Evolutionary conservation across 1,284 basidiomycete genomes (phyloP).

Genomic region (Ustilago xerochloae): DNA sequence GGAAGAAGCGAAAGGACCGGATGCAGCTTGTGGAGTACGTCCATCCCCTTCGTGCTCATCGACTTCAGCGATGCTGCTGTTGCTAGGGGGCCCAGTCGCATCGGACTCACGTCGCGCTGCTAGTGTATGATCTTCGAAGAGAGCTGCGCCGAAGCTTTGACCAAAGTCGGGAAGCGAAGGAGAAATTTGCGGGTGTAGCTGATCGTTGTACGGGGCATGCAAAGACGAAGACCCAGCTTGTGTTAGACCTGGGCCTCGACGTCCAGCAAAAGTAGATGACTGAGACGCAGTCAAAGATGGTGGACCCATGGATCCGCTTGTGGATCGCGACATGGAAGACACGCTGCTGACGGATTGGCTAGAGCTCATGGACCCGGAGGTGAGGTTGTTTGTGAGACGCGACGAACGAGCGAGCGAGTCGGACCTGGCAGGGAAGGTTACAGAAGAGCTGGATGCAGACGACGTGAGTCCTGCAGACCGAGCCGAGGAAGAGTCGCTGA

Average conservation of each 20-base stretch:
- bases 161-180: conserved; percentile 48
- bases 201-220: not conserved
- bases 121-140: conserved; percentile 25
- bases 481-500: conserved; percentile 36
- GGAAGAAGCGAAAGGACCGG: conserved; percentile 22
- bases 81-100: conserved; percentile 5
- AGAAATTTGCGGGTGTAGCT: conserved; percentile 20
- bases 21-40: conserved; percentile 25
- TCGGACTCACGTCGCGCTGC: conserved; percentile 4
- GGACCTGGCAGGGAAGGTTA: conserved; percentile 34
- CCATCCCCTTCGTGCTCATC: conserved; percentile 24
- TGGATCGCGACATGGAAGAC: conserved; percentile 30
- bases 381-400: conserved; percentile 11
- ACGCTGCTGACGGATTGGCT: conserved; percentile 26
- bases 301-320: conserved; percentile 43
- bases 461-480: conserved; percentile 17
- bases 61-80: conserved; percentile 33
- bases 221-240: not conserved
- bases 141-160: conserved; percentile 28
- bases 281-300: conserved; percentile 31
- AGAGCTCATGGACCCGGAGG: conserved; percentile 18
- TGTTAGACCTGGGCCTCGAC: conserved; percentile 1
- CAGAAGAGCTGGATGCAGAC: conserved; percentile 36
- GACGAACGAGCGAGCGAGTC: conserved; percentile 33
- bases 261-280: conserved; percentile 9